Percentiles rank a stretch among this genome's conserved stretches.
These are phyloP conservation scores for Clathrus columnatus DNA, from an alignment of 768 basidiomycete genomes.

Conservation along the genomic window DNA sequence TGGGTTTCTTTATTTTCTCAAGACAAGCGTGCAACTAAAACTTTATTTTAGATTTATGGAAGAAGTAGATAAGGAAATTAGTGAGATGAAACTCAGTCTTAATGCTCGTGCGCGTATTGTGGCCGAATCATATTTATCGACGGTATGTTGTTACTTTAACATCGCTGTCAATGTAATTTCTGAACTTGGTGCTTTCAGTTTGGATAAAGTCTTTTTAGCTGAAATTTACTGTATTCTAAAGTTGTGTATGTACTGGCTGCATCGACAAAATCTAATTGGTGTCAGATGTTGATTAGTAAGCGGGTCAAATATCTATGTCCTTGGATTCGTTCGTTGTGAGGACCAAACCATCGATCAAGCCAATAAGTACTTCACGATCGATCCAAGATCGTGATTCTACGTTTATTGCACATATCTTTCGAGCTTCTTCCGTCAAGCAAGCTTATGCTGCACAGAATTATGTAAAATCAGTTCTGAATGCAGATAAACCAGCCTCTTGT, in stretches of 20 bases:
- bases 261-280: neutral
- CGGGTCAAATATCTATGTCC: neutral
- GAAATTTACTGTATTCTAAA: neutral
- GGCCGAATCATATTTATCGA: slow-evolving; percentile 89
- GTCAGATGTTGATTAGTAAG: neutral
- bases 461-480: slow-evolving; percentile 50
- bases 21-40: slow-evolving; percentile 11
- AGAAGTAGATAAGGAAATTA: slow-evolving; percentile 98
- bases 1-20: slow-evolving; percentile 30
- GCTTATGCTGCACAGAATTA: slow-evolving; percentile 44
- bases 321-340: slow-evolving; percentile 47
- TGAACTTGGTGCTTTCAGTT: slow-evolving; percentile 8
- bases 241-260: neutral
- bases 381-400: slow-evolving; percentile 66
- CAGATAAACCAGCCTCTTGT: slow-evolving; percentile 50
- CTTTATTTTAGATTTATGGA: slow-evolving; percentile 76
- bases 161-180: neutral
- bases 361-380: slow-evolving; percentile 57
- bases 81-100: slow-evolving; percentile 96
- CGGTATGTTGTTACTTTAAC: slow-evolving; percentile 48
- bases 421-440: slow-evolving; percentile 41
- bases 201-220: too few relatives aligned
- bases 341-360: slow-evolving; percentile 35
- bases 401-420: slow-evolving; percentile 59
- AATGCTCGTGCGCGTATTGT: slow-evolving; percentile 96